These are phyloP conservation scores for Tylopilus subfusipes DNA, from an alignment of 768 basidiomycete genomes.

Conservation along the genomic window DNA sequence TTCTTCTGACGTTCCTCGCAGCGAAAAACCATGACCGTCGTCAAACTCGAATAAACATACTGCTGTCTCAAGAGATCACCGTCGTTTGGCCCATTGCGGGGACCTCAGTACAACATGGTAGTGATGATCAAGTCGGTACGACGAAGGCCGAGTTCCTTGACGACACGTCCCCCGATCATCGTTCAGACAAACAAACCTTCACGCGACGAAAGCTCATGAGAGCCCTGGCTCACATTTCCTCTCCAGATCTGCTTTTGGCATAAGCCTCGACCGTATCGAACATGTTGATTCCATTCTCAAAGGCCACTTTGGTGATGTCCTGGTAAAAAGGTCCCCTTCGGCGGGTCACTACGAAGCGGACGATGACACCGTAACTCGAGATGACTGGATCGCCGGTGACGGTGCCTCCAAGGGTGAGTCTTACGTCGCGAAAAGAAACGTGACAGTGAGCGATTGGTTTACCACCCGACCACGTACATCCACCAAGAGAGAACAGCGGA, in stretches of 20 bases:
- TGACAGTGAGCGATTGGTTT: not conserved
- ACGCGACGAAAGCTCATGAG: not conserved
- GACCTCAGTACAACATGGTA: not conserved
- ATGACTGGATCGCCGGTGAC: conserved; percentile 1
- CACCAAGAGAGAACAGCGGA: conserved; percentile 8
- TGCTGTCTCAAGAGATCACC: conserved; percentile 9
- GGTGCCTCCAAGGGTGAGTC: conserved; percentile 10
- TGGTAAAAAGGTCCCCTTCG: not conserved
- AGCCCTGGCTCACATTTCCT: conserved; percentile 3
- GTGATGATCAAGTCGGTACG: conserved; percentile 9
- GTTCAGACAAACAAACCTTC: not conserved
- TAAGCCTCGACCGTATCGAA: conserved; percentile 9
- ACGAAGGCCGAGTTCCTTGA: conserved; percentile 5
- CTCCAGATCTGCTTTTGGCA: conserved; percentile 3
- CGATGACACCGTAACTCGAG: not conserved
- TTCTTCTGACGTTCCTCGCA: not conserved
- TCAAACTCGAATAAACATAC: conserved; percentile 3
- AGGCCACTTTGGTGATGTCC: conserved; percentile 8
- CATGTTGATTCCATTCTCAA: conserved; percentile 12
- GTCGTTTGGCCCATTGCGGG: too few relatives aligned
- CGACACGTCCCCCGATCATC: conserved; percentile 1
- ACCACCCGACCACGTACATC: not conserved
- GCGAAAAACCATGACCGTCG: not conserved
- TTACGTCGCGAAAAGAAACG: not conserved
- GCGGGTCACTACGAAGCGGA: not conserved